Base-by-base conservation (phyloP, 495 filamentous ascomycete genomes). In the Annulohypoxylon moriforme region DNA sequence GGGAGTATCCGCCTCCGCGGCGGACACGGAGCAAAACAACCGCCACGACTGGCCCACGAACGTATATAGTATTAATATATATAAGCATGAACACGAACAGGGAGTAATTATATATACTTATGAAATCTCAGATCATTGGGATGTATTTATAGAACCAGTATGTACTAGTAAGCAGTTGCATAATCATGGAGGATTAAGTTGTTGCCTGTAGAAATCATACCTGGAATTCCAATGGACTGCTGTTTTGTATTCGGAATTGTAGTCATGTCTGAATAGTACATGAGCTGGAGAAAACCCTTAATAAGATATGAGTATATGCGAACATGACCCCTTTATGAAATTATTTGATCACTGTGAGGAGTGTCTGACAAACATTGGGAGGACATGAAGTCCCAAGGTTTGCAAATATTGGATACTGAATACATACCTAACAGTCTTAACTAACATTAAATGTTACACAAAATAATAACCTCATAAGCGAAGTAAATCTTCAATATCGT, bases 1-100 rank as follows among this genome's bases (percentile, higher is more conserved):
- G 71, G 71, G 71, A 73, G 65, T 69, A 73, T 62, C 71, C 71
- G 71, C 61, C 49, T 57, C 65, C 60, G 64, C 71, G 60, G 65
- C 49, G 61, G 20, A 52, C 55, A 56, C 38, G 42, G 56, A 69
- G 18, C 24, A 53, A 38, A 25, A 60, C 18, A 61, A 29, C 49
- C 71, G 66, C 65, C 49, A 66, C 61, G 52, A 22, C 42, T 60
- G 68, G n/a, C 16, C 40, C 40, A 18, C 7, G 6, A 16, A 24
- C 29, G 8, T 13, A 11, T 65, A 58, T 58, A 14, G 36, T 53
- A 49, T 50, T 66, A 49, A 55, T 66, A 46, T 63, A 36, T 63
- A 60, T 25, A 49, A 38, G 60, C 60, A 68, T 68, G 40, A 68
- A 67, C 20, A 50, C 22, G 24, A 44, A 33, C 52, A 53, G 53